Base-by-base conservation (phyloP, 768 basidiomycete species). In the Termitomyces eurrhizus region DNA sequence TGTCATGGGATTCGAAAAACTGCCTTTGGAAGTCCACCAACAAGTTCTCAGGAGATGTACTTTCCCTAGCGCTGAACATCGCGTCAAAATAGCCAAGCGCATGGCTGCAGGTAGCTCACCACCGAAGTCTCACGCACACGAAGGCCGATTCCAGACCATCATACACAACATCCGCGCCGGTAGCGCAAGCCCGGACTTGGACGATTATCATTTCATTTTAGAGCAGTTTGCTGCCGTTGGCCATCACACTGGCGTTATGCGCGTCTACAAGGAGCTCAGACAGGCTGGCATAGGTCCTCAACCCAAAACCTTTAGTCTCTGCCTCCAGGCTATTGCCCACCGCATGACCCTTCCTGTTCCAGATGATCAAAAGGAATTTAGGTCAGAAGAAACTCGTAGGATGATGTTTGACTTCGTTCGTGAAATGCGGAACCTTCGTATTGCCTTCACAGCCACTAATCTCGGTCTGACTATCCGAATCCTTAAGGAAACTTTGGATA, bases 151-250 rank as follows among this genome's bases (percentile, higher is more conserved):
- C 66, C 83, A 84, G 70, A 72, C 78, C 21, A 75, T 94, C 68
- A 82, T 94, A 61, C 79, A 79, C 56, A 89, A 90, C 69, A 92
- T 93, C 26, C 84, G 84, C 56, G 75, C 77, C 42, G 67, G 80
- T 13, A 85, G 84, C 3, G 66, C 68, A 58, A 69, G 71, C 48
- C 78, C 82, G 24, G 59, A 80, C 72, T 60, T 88, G 56, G 82
- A 85, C 2, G 92, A 93, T 70, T 93, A 89, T 70, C 80, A 92
- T 69, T 87, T 86, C 67, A 74, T 94, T 61, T 70, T 94, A 54
- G 79, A 83, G 62, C 89, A 91, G 62, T 91, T 91, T 61, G 88
- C 90, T 37, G 84, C 86, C 0, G 83, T 85, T 4, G 92, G 91
- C n/a, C 82, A 93, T 66, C 77, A 84, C 65, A 67, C 75, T 24